Evolutionary conservation across 192 early-diverging fungal species (phyloP), one percentile per base, ranked within the genome.

Genomic region (Spizellomyces punctatus): DNA sequence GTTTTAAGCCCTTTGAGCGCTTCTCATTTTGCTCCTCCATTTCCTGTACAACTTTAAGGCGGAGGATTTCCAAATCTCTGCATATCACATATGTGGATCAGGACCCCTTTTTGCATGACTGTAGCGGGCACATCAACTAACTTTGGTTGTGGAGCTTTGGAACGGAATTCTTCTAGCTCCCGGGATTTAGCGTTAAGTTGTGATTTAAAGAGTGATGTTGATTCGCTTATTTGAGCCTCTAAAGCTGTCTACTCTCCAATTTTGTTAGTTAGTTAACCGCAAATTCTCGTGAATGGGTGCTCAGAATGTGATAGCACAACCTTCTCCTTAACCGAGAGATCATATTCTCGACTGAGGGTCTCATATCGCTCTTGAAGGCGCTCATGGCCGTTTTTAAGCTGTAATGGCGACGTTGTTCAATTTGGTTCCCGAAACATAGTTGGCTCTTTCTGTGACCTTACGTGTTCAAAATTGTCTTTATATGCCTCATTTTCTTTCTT

Each of bases 391-490:
- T 47, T 55, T 57, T 79, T 71, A n/a, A 79, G 69, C 74, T 79
- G 49, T 36, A 69, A 59, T 3, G 16, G 12, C 41, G 21, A 36
- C 5, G 21, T 4, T 14, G 2, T 14, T 17, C 50, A 12, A 19
- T 54, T 2, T 2, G 50, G 50, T 4, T n/a, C 17, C 17, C 50
- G 50, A 54, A 19, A n/a, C 12, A 54, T n/a, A 54, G 17, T 54
- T 12, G 12, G 4, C 17, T 12, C 17, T 54, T 10, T 56, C 4
- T 43, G 48, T 54, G 41, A 21, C 3, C 62, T 36, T 66, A 82
- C 81, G 10, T 64, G 44, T 27, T 82, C 81, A 70, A 82, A 82
- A 66, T 82, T 82, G 8, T 81, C 81, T 61, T 79, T 79, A 65
- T 76, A 82, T 42, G 66, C 64, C n/a, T 82, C 75, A 45, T 81